A percentile compares a stretch with the other conserved stretches of the same genome.
These are phyloP conservation scores for Plenodomus biglobosus DNA, from an alignment of 2,329 filamentous ascomycete genomes.

Conservation along the genomic window DNA sequence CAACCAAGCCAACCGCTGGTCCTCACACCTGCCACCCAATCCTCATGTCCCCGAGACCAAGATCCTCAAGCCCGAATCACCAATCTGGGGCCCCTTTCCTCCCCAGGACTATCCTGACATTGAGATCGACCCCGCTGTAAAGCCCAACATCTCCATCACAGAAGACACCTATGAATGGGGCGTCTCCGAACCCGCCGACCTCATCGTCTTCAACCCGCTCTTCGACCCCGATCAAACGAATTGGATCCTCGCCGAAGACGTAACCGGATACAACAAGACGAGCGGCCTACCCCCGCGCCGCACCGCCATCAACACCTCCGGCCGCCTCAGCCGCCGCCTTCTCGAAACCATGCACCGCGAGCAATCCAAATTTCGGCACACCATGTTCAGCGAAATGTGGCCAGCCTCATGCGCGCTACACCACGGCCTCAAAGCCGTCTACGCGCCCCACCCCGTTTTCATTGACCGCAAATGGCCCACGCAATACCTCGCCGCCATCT, in stretches of 20 bases:
- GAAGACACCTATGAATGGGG: slow-evolving; percentile 63
- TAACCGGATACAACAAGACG: slow-evolving; percentile 65
- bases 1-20: slow-evolving; percentile 49
- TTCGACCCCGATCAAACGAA: slow-evolving; percentile 71
- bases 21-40: slow-evolving; percentile 43
- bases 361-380: slow-evolving; percentile 66
- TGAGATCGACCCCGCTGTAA: slow-evolving; percentile 56
- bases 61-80: slow-evolving; percentile 46
- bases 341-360: slow-evolving; percentile 75
- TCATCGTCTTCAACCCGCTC: slow-evolving; percentile 76
- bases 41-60: slow-evolving; percentile 48
- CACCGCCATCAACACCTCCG: slow-evolving; percentile 71
- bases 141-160: slow-evolving; percentile 59
- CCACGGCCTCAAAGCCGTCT: slow-evolving; percentile 76
- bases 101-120: slow-evolving; percentile 49
- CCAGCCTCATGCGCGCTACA: slow-evolving; percentile 70
- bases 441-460: slow-evolving; percentile 60
- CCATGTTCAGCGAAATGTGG: slow-evolving; percentile 81
- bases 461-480: slow-evolving; percentile 60
- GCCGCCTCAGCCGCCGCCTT: slow-evolving; percentile 66
- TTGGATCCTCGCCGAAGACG: slow-evolving; percentile 71
- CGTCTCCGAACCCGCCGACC: slow-evolving; percentile 70
- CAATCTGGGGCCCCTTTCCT: slow-evolving; percentile 53
- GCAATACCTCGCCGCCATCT: slow-evolving; percentile 56
- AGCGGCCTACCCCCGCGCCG: slow-evolving; percentile 65